Base-by-base conservation (phyloP, 768 basidiomycete genomes). In the Russula vinacea region DNA sequence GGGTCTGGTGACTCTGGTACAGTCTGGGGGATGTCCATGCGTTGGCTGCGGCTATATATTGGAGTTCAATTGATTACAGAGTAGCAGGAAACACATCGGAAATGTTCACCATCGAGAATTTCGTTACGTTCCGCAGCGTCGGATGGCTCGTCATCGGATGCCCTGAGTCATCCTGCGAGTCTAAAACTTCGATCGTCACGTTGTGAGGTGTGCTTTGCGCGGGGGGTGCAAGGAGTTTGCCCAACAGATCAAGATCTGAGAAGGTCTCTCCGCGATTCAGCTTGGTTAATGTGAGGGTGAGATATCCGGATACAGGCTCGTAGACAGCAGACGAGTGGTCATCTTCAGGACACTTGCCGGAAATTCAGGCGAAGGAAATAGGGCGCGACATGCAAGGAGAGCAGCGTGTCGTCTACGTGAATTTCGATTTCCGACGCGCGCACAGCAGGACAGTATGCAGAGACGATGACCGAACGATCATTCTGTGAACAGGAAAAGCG, bases 301-400 rank as follows among this genome's bases (percentile, higher is more conserved):
- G 78, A 71, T 86, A 84, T n/a, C 90, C 92, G n/a, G 85, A 80
- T 42, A 81, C 79, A 33, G 90, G 84, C 73, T 94, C 88, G 70
- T 93, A 94, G 68, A 78, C 72, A 2, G 90, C 92, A 32, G 83
- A 82, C 19, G 89, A 86, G 29, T 75, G 73, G 35, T 83, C 81
- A 62, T 92, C 90, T 68, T 90, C 88, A 61, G 83, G 45, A 88
- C 68, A 29, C 88, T 72, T 0, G 82, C 73, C 68, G 88, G 81
- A 73, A 94, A 92, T 86, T 84, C 66, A 94, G 79, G 1, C 90
- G 86, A 58, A 94, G 79, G 70, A 89, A 94, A 72, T 93, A 94
- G 2, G 92, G 92, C 63, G 89, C 90, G 72, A 92, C 82, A 70
- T 93, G 85, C 45, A 92, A 76, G 22, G 84, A 85, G 72, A 93